phyloP scores from a whole-genome alignment of 805 yeast species.

The Saccharomycopsis amapae region DNA sequence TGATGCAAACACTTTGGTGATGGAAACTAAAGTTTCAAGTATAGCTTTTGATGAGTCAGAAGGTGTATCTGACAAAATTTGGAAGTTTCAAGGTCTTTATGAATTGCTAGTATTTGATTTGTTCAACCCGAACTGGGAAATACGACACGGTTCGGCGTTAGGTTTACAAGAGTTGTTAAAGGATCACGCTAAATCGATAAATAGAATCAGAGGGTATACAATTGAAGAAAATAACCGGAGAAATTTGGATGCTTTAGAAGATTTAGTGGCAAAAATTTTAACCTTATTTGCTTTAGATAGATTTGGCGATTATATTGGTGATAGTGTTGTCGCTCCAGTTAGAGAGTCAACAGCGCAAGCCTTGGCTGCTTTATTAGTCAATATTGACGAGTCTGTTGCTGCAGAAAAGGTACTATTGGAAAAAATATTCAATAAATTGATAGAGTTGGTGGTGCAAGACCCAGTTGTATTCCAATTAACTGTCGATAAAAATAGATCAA shows the following conservation, averaged over 20 bases:
- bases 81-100: slow-evolving; percentile 94
- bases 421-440: slow-evolving; percentile 57
- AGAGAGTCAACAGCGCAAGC: slow-evolving; percentile 96
- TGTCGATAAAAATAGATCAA: slow-evolving; percentile 37
- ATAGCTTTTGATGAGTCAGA: slow-evolving; percentile 55
- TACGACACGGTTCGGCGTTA: slow-evolving; percentile 90
- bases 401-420: slow-evolving; percentile 37
- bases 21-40: slow-evolving; percentile 55
- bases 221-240: slow-evolving; percentile 53
- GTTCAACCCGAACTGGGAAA: slow-evolving; percentile 86
- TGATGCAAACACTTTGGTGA: slow-evolving; percentile 73
- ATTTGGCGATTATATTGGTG: slow-evolving; percentile 95
- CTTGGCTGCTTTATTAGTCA: slow-evolving; percentile 79
- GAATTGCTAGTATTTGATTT: slow-evolving; percentile 73
- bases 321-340: slow-evolving; percentile 97
- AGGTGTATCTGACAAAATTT: slow-evolving; percentile 64
- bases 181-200: slow-evolving; percentile 80
- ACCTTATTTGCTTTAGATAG: slow-evolving; percentile 87
- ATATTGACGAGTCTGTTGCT: slow-evolving; percentile 44
- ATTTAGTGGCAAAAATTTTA: slow-evolving; percentile 75
- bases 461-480: slow-evolving; percentile 27
- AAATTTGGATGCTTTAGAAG: slow-evolving; percentile 72
- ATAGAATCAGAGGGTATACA: slow-evolving; percentile 62
- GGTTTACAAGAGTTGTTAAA: slow-evolving; percentile 83
- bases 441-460: slow-evolving; percentile 63